These are phyloP conservation scores for Aspergillus piperis DNA, from an alignment of 2,329 filamentous ascomycete genomes.

Conservation along the genomic window DNA sequence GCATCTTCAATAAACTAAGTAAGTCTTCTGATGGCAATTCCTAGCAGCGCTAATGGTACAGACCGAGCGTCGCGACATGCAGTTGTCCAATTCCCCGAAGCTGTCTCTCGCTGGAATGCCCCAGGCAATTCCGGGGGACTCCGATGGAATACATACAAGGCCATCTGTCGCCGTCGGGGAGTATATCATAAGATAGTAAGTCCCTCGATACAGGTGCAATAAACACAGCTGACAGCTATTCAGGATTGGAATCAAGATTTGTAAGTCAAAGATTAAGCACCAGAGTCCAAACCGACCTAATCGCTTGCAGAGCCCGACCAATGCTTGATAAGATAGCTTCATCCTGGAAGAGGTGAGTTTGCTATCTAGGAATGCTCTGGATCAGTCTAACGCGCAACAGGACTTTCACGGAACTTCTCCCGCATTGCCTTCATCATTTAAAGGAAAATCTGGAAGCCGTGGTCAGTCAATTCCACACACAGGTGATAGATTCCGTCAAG, in stretches of 20 bases:
- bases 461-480: constrained; percentile 1
- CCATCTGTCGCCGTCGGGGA: constrained; percentile 55
- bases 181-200: constrained; percentile 30
- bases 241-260: constrained; percentile 36
- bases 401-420: background rate
- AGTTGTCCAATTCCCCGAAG: constrained; percentile 30
- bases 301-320: constrained; percentile 24
- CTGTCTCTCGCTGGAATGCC: constrained; percentile 44
- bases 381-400: background rate
- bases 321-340: constrained; percentile 1
- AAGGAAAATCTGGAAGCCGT: background rate
- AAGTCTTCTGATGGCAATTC: background rate
- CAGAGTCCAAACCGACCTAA: background rate
- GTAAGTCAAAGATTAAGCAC: constrained; percentile 9
- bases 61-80: constrained; percentile 9
- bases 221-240: background rate
- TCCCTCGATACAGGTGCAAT: background rate
- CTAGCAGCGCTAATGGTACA: background rate
- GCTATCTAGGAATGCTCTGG: background rate
- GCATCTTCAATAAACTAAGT: constrained; percentile 9
- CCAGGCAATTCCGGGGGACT: constrained; percentile 49
- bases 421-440: background rate
- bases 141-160: constrained; percentile 58
- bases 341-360: constrained; percentile 1
- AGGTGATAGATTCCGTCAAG: background rate